Evolutionary conservation across 306 rosid genomes (phyloP), one percentile per base, ranked within the genome.

Genomic region (Betula pendula): DNA sequence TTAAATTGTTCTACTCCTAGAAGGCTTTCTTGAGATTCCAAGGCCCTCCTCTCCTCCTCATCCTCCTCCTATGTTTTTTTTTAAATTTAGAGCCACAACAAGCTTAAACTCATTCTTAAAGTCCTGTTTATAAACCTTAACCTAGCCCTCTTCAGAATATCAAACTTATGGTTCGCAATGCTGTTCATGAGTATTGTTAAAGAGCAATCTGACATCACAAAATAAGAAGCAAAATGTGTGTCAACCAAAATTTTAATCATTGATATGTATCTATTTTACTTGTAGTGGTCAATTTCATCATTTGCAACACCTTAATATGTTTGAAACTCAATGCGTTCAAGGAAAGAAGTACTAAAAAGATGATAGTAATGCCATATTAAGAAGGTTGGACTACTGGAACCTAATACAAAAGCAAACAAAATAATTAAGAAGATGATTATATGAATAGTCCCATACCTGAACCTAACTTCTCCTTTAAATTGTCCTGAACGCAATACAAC

Each of bases 381-480:
- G 35, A 43, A 74, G 66, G 70, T 55, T 56, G 75, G 45, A 67
- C 52, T 52, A 20, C 68, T 58, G 78, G 20, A 66, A 33, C 22
- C 58, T 6, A 73, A 31, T 70, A 25, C 51, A 71, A 31, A 51
- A 62, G 59, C 1, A 67, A 19, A 4, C 40, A 52, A 53, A 55
- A 72, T 14, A 56, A 76, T 69, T 35, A 45, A 12, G 58, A 58
- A 29, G 65, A 72, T 68, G 84, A 68, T 67, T 82, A 68, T 70
- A 47, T 83, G 81, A 68, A 80, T 56, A 69, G 70, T 75, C 81
- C 49, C 80, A 65, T 71, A 90, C 99, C 97, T 90, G 97, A 95
- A 90, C 83, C 81, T 86, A 44, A 89, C 93, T 80, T 91, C 91
- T 82, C 99, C 99, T 77, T 81, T 83, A 81, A 95, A 95, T 84